Evolutionary conservation across 2,329 filamentous ascomycete species (phyloP).

Genomic region (Verticillium nubilum): DNA sequence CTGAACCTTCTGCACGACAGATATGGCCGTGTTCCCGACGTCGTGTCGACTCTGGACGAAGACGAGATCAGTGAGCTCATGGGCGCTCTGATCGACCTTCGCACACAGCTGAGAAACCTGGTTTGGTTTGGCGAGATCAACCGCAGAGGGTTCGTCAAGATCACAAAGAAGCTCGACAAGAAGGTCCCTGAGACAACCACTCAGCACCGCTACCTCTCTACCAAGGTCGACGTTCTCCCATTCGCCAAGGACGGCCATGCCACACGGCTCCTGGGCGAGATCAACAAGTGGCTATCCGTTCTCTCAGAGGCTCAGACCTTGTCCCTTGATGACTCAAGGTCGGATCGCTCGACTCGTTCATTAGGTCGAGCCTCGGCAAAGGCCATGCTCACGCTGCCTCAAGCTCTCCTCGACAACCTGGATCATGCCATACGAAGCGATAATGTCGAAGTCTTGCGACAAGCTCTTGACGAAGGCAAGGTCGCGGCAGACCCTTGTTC

Average conservation of each 20-base stretch:
- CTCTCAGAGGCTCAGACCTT: conserved; percentile 69
- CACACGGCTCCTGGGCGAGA: conserved; percentile 46
- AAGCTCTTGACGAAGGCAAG: conserved; percentile 51
- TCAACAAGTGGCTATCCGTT: conserved; percentile 88
- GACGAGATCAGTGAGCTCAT: conserved; percentile 91
- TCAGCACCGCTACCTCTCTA: conserved; percentile 80
- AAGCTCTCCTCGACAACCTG: conserved; percentile 62
- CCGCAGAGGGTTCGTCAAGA: conserved; percentile 90
- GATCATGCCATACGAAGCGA: conserved; percentile 69
- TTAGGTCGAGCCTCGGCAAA: conserved; percentile 73
- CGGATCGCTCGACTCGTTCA: conserved; percentile 69
- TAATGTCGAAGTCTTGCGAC: conserved; percentile 50
- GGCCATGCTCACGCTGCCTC: conserved; percentile 66
- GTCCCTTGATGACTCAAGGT: conserved; percentile 62
- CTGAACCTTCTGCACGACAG: conserved; percentile 82
- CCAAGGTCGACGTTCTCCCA: conserved; percentile 81
- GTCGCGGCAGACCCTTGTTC: conserved; percentile 43
- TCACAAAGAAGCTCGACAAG: conserved; percentile 98
- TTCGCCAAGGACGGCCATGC: conserved; percentile 71
- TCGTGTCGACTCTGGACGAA: conserved; percentile 68
- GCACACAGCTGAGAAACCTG: conserved; percentile 81
- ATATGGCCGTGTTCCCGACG: conserved; percentile 70
- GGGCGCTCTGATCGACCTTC: conserved; percentile 81
- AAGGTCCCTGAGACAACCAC: conserved; percentile 72
- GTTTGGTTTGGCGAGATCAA: conserved; percentile 99